Percentiles rank a stretch among this genome's conserved stretches.
These are phyloP conservation scores for Debaryomyces castellii DNA, from an alignment of 805 yeast genomes.

Conservation along the genomic window DNA sequence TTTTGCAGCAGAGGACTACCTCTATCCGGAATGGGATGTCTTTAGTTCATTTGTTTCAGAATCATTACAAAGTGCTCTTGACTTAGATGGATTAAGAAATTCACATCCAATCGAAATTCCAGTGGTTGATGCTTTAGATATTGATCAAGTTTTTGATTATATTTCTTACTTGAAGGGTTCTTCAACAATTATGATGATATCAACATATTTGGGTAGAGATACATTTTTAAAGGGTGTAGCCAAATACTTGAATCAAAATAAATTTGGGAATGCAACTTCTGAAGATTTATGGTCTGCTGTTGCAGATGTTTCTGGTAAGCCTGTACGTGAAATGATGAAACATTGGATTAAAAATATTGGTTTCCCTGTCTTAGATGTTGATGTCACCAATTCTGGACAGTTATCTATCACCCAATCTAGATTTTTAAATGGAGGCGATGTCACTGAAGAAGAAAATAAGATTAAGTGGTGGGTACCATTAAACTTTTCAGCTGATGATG, in stretches of 20 bases:
- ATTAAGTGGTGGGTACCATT: conserved; percentile 62
- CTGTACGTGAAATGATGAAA: conserved; percentile 59
- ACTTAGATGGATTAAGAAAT: conserved; percentile 55
- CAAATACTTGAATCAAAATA: conserved; percentile 58
- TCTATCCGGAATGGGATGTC: conserved; percentile 81
- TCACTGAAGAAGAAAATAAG: conserved; percentile 53
- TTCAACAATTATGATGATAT: conserved; percentile 73
- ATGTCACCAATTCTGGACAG: conserved; percentile 19
- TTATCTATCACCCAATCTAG: conserved; percentile 55
- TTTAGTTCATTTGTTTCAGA: conserved; percentile 56
- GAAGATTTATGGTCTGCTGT: conserved; percentile 71
- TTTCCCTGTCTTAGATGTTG: conserved; percentile 64
- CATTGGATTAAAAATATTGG: conserved; percentile 76
- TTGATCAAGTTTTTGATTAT: conserved; percentile 79
- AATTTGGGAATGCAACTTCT: conserved; percentile 71
- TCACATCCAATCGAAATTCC: conserved; percentile 86
- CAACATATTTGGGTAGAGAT: conserved; percentile 67
- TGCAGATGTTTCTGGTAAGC: conserved; percentile 59
- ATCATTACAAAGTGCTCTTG: conserved; percentile 50
- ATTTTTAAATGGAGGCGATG: conserved; percentile 64
- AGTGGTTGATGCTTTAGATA: conserved; percentile 73
- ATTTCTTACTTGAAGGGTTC: conserved; percentile 84
- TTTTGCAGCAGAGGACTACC: conserved; percentile 62
- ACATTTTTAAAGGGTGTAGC: conserved; percentile 73
- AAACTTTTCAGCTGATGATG: conserved; percentile 25